Evolutionary conservation across 768 basidiomycete genomes (phyloP), one percentile per base, ranked within the genome.

Genomic region (Boletellus ananiceps): DNA sequence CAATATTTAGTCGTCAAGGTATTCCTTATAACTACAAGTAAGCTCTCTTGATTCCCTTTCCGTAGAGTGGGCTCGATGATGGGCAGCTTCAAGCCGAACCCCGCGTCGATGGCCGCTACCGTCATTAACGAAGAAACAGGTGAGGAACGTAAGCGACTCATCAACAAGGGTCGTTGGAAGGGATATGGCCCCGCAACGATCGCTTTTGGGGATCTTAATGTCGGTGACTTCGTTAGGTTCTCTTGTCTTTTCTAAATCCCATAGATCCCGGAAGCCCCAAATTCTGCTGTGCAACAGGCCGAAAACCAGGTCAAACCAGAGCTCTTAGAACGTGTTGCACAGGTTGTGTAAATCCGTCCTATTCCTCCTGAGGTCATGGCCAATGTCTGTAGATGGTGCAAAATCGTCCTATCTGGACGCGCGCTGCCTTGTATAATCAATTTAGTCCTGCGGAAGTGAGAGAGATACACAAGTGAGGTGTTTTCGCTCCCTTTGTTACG

Each of bases 161-260:
- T 94, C 51, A 93, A 93, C 63, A 78, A 77, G 50, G 82, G 83
- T 74, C 79, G 89, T n/a, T 90, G 89, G 86, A 90, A 86, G 61
- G 86, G 87, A 14, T 84, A 80, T 57, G 88, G 86, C 5, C 86
- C 87, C 32, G 80, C 80, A 9, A 77, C 84, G 13, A 80, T 90
- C 47, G 74, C 81, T 56, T 89, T 86, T 56, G 60, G 74, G 6
- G 89, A 91, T 55, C 39, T 67, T 68, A 51, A 71, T 70, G 56
- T 86, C 51, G 5, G 52, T 39, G 5, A 12, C 27, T 37, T 42
- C 44, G 45, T 14, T 44, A 31, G 2, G 4, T 16, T 9, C 5
- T 40, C 19, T 47, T 25, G 1, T 5, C 43, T 53, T 44, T 39
- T 21, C 51, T 47, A 55, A 8, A 32, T 40, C 46, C 21, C 18